Evolutionary conservation across 768 basidiomycete species (phyloP), one percentile per base, ranked within the genome.

Genomic region (Nidula microcarpa): DNA sequence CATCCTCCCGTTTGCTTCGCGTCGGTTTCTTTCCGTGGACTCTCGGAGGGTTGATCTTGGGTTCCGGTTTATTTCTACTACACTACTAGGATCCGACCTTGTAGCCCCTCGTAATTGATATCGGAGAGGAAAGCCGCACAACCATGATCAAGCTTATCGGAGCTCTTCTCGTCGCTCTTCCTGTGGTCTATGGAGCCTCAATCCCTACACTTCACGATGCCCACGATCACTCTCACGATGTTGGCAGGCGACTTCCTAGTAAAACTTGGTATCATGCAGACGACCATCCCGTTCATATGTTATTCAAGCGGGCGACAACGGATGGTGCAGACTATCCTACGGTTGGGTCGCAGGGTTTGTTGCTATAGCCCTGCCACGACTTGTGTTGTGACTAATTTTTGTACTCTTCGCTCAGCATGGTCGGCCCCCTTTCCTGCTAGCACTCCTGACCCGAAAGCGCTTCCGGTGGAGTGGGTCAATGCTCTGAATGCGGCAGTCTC

Each of bases 391-490:
- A 32, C 39, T 43, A 8, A 13, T 52, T 13, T 43, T 43, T 33
- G 37, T 52, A 23, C 39, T 52, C 18, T 43, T 52, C 51, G 30
- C 46, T 9, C 53, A 76, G 90, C 77, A 43, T 93, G 90, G 87
- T 62, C 75, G 4, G 74, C 77, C 11, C 75, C 73, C n/a, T 93
- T 80, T 66, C 91, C 92, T 9, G 41, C 55, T 11, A 67, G 53
- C 7, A 55, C 72, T 6, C 81, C 84, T n/a, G 78, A 85, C 54
- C 65, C 74, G 0, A 63, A 65, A 33, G 55, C 62, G 6, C 72
- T 91, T 53, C 93, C 93, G 11, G 65, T 76, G 53, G 73, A 70
- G 32, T 97, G 94, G 94, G 62, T 81, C 30, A 78, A 81, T 61
- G 89, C 91, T 5, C 75, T 94, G 56, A 74, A 80, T 47, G 76